These are phyloP conservation scores for Scopulariopsis brevicaulis DNA, from an alignment of 2,329 filamentous ascomycete genomes.

Conservation along the genomic window DNA sequence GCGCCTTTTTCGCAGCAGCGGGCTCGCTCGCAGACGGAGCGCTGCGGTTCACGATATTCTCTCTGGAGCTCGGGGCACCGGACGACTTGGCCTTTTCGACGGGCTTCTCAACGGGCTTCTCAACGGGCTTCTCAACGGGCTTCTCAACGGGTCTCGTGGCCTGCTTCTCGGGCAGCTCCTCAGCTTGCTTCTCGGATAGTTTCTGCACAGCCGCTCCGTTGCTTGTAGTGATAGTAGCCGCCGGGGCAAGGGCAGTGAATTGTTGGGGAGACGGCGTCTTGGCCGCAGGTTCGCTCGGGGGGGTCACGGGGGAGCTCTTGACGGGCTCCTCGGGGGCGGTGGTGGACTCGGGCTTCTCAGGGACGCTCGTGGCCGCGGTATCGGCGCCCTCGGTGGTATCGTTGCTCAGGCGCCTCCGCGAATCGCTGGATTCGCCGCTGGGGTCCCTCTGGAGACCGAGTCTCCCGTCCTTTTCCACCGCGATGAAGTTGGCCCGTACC, in stretches of 20 bases:
- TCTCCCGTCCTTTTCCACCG: conserved; percentile 55
- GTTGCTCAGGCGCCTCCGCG: conserved; percentile 22
- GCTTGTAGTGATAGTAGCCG: neutral
- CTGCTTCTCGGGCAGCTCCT: neutral
- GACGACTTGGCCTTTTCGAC: conserved; percentile 11
- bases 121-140: neutral
- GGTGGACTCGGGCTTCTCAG: conserved; percentile 9
- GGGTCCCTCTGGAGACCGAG: conserved; percentile 34
- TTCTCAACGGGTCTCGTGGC: neutral
- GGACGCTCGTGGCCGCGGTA: conserved; percentile 15
- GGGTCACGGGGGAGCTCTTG: neutral
- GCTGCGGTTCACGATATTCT: neutral
- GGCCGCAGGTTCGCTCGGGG: neutral
- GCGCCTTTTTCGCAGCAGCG: conserved; percentile 8
- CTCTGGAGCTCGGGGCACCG: conserved; percentile 4
- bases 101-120: neutral
- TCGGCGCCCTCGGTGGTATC: conserved; percentile 25
- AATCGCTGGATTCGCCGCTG: conserved; percentile 25
- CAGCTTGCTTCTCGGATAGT: neutral
- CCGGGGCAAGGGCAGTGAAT: neutral
- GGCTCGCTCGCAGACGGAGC: neutral
- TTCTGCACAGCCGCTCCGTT: neutral
- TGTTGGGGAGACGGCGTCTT: neutral
- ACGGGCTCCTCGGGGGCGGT: conserved; percentile 3
- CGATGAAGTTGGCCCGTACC: conserved; percentile 64